A percentile compares a stretch with the other conserved stretches of the same genome.
Evolutionary conservation across 805 yeast species (phyloP).

Genomic region (Lipomyces starkeyi): DNA sequence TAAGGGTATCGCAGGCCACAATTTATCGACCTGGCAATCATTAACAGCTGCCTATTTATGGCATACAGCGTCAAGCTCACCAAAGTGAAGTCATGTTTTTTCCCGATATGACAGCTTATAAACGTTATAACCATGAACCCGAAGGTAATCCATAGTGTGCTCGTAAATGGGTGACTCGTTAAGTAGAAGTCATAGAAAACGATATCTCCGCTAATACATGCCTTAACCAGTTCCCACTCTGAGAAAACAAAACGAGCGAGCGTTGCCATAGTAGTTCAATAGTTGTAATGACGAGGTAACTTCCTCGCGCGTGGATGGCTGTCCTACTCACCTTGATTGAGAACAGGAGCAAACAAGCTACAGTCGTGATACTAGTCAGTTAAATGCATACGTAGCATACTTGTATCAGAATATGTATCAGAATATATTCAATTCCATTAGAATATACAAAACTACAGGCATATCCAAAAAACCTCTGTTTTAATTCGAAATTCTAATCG

Average conservation of each 20-base stretch:
- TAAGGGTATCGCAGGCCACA: slow-evolving; percentile 28
- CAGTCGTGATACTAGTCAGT: not conserved
- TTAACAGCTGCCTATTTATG: not conserved
- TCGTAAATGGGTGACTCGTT: slow-evolving; percentile 17
- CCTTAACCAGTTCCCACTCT: slow-evolving; percentile 3
- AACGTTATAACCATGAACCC: slow-evolving; percentile 14
- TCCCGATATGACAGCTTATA: slow-evolving; percentile 22
- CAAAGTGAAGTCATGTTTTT: slow-evolving; percentile 21
- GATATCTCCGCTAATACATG: slow-evolving; percentile 2
- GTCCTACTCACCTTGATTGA: too few relatives aligned
- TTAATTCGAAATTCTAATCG: too few relatives aligned
- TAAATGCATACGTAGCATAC: not conserved
- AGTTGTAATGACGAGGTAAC: not conserved
- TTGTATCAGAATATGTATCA: not conserved
- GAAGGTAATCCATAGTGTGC: slow-evolving; percentile 2
- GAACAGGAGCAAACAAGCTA: not conserved
- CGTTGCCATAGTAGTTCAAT: not conserved
- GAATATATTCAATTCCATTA: not conserved
- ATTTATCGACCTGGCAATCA: slow-evolving; percentile 24
- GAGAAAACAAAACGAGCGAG: not conserved
- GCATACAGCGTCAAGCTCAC: not conserved
- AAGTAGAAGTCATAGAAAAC: slow-evolving; percentile 16
- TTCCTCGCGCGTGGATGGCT: too few relatives aligned
- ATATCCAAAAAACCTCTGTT: too few relatives aligned
- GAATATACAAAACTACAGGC: not conserved